Conservation (phyloP, 805 yeast genomes). For the Torulaspora gathmanii region DNA sequence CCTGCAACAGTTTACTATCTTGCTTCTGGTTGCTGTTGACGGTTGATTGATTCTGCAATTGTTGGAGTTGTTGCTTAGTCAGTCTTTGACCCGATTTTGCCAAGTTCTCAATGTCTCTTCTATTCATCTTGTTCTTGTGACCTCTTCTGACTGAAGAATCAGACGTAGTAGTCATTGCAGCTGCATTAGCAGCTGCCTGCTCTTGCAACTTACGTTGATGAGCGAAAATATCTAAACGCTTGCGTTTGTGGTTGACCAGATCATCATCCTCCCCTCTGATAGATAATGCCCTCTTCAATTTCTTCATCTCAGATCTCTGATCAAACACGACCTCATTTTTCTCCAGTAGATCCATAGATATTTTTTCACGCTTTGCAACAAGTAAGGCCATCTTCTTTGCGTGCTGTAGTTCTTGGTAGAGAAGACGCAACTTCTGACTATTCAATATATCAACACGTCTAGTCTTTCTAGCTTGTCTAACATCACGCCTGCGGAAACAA, state of each 20-base stretch:
- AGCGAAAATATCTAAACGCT: conserved; percentile 33
- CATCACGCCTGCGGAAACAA: conserved; percentile 92
- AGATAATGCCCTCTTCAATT: conserved; percentile 67
- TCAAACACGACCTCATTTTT: conserved; percentile 66
- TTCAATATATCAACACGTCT: conserved; percentile 90
- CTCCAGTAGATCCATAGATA: conserved; percentile 48
- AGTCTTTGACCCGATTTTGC: conserved; percentile 23
- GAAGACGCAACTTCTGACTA: conserved; percentile 69
- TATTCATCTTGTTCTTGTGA: conserved; percentile 17
- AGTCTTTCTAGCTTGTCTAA: conserved; percentile 92
- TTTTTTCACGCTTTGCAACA: conserved; percentile 61
- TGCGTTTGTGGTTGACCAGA: conserved; percentile 70
- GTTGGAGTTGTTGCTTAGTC: conserved; percentile 24
- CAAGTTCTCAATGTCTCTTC: conserved; percentile 22
- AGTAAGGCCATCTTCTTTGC: conserved; percentile 65
- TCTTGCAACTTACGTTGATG: conserved; percentile 19
- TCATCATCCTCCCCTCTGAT: conserved; percentile 83
- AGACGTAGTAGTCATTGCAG: conserved; percentile 22
- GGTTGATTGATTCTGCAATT: conserved; percentile 17
- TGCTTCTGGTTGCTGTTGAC: conserved; percentile 6
- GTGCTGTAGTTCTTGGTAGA: conserved; percentile 70
- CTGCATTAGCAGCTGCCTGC: conserved; percentile 18
- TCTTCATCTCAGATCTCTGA: conserved; percentile 65
- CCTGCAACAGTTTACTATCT: conserved; percentile 4
- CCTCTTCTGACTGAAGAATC: conserved; percentile 22